Base-by-base conservation (phyloP, 2,329 filamentous ascomycete species). In the Hypoxylon sp. region DNA sequence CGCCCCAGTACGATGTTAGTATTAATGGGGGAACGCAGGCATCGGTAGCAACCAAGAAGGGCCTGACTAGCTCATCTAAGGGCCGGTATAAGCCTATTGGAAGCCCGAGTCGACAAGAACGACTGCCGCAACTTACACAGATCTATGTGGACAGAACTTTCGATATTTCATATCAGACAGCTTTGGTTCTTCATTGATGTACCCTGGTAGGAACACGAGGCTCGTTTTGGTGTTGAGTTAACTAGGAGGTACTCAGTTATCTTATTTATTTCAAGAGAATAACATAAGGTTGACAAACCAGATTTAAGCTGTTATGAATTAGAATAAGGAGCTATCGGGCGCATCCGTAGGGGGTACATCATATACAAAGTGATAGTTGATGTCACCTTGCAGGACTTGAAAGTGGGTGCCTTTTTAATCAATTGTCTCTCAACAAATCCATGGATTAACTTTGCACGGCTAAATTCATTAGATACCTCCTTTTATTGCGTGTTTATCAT, bases 91-190 rank as follows among this genome's bases (percentile, higher is more conserved):
- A 30, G n/a, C 44, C 20, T 31, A 3, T 14, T 13, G 8, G 11
- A 11, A 48, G 50, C 6, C n/a, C 30, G n/a, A 17, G 59, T 37
- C 35, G n/a, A 53, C 20, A 17, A 7, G 14, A 14, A 10, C 22
- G 17, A 31, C 22, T 1, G 2, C 37, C 35, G 14, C n/a, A 62
- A 14, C 20, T 14, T 13, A 10, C 46, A 1, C 10, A 30, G 8
- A 66, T 68, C 14, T 59, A 13, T 17, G 61, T 66, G 6, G 42
- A 61, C 2, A 65, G n/a, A 25, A 51, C 40, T 46, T 66, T 44
- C 48, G 8, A 51, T 14, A 31, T 68, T 20, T 65, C 61, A 6
- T 68, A 68, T 10, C 37, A 61, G n/a, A 14, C 44, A 2, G 31
- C 56, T 22, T 20, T 37, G 13, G 17, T n/a, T 57, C 46, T 14